phyloP scores from a whole-genome alignment of 306 rosid genomes.

The Quercus parvula region DNA sequence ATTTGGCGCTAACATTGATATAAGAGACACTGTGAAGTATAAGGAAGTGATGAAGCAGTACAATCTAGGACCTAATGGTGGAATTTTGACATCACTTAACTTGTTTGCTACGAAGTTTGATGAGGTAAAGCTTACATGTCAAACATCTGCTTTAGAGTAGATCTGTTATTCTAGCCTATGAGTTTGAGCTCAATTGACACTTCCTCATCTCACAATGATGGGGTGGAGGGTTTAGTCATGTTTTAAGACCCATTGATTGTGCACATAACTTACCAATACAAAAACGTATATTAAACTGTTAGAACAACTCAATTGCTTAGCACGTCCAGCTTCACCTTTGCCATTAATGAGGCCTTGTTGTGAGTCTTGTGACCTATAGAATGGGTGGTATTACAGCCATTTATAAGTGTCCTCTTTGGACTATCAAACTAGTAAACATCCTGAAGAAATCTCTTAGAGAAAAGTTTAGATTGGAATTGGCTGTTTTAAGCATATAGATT shows the following conservation, averaged over 20 bases:
- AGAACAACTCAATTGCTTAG: not conserved
- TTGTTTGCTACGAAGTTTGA: conserved; percentile 95
- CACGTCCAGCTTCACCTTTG: not conserved
- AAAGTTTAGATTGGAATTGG: not conserved
- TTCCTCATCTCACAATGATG: too few relatives aligned
- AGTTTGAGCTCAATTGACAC: too few relatives aligned
- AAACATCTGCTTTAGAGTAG: not conserved
- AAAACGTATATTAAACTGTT: not conserved
- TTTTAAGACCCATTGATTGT: too few relatives aligned
- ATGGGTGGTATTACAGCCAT: not conserved
- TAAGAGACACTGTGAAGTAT: conserved; percentile 89
- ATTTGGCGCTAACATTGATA: conserved; percentile 72
- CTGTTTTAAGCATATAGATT: not conserved
- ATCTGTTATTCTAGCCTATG: too few relatives aligned
- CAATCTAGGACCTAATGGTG: conserved; percentile 98
- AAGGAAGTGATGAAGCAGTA: conserved; percentile 95
- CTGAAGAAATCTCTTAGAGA: not conserved
- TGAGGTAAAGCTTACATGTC: conserved; percentile 54
- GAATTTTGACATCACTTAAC: conserved; percentile 88
- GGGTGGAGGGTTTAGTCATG: too few relatives aligned
- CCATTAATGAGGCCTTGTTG: not conserved
- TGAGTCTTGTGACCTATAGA: not conserved
- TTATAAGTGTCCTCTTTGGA: not conserved
- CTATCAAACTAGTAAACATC: not conserved
- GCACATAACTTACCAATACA: too few relatives aligned